Evolutionary conservation across 805 yeast genomes (phyloP).

Genomic region (Ogataea methanolica): DNA sequence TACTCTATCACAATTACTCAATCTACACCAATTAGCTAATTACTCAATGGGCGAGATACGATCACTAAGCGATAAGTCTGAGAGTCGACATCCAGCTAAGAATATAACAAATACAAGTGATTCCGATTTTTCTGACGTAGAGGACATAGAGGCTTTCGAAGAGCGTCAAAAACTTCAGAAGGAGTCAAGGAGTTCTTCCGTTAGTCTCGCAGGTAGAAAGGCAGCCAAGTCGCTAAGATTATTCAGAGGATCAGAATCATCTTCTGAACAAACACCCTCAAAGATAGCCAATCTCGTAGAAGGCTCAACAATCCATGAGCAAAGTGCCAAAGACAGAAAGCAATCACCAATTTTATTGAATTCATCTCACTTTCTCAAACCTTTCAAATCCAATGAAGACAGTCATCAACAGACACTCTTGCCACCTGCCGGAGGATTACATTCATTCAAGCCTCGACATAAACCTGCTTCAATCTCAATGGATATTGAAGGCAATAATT

Average conservation of each 20-base stretch:
- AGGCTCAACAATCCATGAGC: background rate
- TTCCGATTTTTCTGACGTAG: background rate
- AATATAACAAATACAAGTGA: slow-evolving; percentile 1
- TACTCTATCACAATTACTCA: background rate
- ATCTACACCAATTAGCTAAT: background rate
- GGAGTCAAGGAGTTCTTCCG: slow-evolving; percentile 4
- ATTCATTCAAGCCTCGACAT: slow-evolving; percentile 3
- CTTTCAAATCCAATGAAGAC: background rate
- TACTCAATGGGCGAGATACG: background rate
- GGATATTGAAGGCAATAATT: slow-evolving; percentile 11
- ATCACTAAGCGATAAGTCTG: background rate
- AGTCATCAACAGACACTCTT: background rate
- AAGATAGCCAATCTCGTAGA: slow-evolving; percentile 2
- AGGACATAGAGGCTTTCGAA: background rate
- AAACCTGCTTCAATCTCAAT: slow-evolving; percentile 11
- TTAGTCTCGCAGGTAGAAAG: slow-evolving; percentile 44
- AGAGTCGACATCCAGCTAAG: background rate
- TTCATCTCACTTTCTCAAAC: background rate
- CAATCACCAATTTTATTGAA: background rate
- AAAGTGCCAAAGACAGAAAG: background rate
- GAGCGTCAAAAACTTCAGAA: slow-evolving; percentile 1
- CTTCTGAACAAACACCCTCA: slow-evolving; percentile 10
- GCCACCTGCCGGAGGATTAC: background rate
- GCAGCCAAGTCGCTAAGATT: slow-evolving; percentile 55
- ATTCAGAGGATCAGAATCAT: slow-evolving; percentile 35